phyloP scores from a whole-genome alignment of 257 asterid species.

The Handroanthus guayacan region DNA sequence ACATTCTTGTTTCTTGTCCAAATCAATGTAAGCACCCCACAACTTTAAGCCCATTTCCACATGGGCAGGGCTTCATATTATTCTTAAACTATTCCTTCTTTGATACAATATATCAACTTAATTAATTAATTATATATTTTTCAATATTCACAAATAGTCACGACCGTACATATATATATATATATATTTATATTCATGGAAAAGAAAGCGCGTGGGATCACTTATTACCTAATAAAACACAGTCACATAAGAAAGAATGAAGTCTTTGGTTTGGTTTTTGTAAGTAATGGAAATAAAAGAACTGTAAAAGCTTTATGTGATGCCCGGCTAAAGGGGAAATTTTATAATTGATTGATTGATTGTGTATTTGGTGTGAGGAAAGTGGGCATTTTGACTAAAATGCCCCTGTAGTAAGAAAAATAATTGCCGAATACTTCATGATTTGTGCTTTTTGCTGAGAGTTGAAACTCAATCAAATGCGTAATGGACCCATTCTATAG shows the following conservation, averaged over 20 bases:
- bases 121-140: background rate
- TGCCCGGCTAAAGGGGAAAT: too few relatives aligned
- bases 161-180: background rate
- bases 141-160: constrained; percentile 31
- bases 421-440: too few relatives aligned
- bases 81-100: constrained; percentile 16
- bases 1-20: constrained; percentile 33
- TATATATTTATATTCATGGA: background rate
- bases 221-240: constrained; percentile 50
- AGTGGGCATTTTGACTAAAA: too few relatives aligned
- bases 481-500: too few relatives aligned
- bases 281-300: constrained; percentile 37
- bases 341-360: too few relatives aligned
- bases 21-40: constrained; percentile 21
- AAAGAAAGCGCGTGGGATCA: constrained; percentile 41
- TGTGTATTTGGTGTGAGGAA: too few relatives aligned
- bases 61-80: constrained; percentile 29
- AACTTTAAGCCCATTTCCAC: constrained; percentile 26
- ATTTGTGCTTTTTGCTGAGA: too few relatives aligned
- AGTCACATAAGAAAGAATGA: constrained; percentile 43
- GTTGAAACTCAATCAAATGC: too few relatives aligned
- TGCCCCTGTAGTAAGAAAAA: too few relatives aligned
- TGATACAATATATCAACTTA: background rate
- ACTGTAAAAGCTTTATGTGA: constrained; percentile 10
- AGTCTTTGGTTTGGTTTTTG: constrained; percentile 40